Conservation (phyloP, 1,284 basidiomycete species). For the Cutaneotrichosporon dermatis region DNA sequence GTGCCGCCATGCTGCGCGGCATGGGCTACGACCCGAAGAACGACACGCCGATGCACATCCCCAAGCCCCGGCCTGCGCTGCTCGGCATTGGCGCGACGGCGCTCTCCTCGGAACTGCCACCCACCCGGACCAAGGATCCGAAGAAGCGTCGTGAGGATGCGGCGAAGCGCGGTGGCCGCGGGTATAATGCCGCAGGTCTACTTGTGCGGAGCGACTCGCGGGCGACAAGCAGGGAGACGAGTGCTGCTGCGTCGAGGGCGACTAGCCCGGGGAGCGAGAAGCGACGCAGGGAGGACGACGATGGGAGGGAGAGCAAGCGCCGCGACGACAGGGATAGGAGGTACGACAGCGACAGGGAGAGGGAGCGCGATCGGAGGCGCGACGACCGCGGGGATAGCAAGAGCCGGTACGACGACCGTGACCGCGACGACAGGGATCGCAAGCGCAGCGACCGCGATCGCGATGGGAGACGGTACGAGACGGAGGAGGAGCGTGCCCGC, state of each 20-base stretch:
- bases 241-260: slow-evolving; percentile 17
- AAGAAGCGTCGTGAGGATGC: slow-evolving; percentile 28
- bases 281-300: slow-evolving; percentile 21
- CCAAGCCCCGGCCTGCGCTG: slow-evolving; percentile 71
- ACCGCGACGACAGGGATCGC: slow-evolving; percentile 11
- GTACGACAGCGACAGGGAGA: slow-evolving; percentile 18
- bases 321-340: slow-evolving; percentile 12
- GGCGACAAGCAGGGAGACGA: slow-evolving; percentile 7
- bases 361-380: slow-evolving; percentile 24
- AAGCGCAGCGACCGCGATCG: slow-evolving; percentile 10
- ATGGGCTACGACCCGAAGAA: slow-evolving; percentile 80
- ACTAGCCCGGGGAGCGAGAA: slow-evolving; percentile 9
- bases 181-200: slow-evolving; percentile 38
- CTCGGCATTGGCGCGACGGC: slow-evolving; percentile 87
- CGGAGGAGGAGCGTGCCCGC: slow-evolving; percentile 32
- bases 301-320: slow-evolving; percentile 18
- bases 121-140: slow-evolving; percentile 21
- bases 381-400: slow-evolving; percentile 18
- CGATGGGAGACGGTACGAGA: slow-evolving; percentile 25
- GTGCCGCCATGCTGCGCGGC: slow-evolving; percentile 84
- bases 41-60: slow-evolving; percentile 72
- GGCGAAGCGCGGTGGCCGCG: slow-evolving; percentile 38
- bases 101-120: slow-evolving; percentile 29
- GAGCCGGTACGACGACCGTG: not conserved
- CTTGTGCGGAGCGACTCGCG: slow-evolving; percentile 24